Evolutionary conservation across 202 grass and related monocot species (phyloP).

Genomic region (Musa balbisiana): DNA sequence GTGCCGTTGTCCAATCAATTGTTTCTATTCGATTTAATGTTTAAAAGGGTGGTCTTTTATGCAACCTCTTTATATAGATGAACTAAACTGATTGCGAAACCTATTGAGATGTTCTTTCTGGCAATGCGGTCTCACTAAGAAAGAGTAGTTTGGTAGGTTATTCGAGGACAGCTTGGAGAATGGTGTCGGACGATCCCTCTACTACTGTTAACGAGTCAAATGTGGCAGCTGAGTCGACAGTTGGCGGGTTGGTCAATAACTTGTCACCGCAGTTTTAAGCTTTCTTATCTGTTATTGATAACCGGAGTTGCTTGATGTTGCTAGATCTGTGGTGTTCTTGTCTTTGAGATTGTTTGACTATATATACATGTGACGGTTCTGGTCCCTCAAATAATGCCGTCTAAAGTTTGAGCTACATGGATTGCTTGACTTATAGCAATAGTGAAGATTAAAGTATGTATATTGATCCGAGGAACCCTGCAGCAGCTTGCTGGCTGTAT

Average conservation of each 20-base stretch:
- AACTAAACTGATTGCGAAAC: neutral
- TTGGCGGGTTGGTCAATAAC: neutral
- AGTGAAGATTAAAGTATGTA: no score
- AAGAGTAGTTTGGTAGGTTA: neutral
- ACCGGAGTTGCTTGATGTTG: no score
- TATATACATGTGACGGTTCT: no score
- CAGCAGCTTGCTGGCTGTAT: neutral
- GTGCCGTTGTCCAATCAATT: neutral
- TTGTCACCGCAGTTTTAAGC: neutral
- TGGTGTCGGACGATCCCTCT: slow-evolving; percentile 8
- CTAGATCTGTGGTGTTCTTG: no score
- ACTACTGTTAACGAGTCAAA: slow-evolving; percentile 5
- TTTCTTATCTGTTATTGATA: neutral
- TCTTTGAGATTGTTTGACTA: no score
- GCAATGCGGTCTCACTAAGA: no score
- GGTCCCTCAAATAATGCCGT: no score
- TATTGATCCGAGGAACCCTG: no score
- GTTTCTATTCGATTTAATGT: neutral
- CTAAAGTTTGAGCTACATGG: neutral
- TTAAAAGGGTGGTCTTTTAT: neutral
- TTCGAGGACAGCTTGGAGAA: neutral
- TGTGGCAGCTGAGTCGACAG: neutral
- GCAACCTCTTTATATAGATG: neutral
- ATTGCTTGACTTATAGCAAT: no score
- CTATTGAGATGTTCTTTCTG: neutral